Evolutionary conservation across 257 asterid species (phyloP), one percentile per base, ranked within the genome.

Genomic region (Solanum clarkiae): DNA sequence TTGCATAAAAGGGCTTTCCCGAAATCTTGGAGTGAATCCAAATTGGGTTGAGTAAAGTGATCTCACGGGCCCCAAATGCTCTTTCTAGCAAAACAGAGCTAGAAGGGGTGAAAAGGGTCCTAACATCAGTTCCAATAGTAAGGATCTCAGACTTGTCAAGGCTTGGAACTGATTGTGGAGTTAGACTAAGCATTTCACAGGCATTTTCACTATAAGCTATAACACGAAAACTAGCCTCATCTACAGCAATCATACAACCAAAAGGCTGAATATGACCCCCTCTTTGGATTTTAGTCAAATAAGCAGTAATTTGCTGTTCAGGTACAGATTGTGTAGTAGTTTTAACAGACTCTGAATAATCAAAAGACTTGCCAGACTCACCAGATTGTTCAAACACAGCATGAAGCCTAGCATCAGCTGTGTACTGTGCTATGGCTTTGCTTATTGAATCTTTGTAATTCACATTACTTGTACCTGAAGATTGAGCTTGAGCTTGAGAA

Each of bases 331-430:
- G 90, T 57, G 79, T 83, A 3, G 85, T 82, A 3, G 92, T 89
- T 84, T 86, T 90, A 45, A 94, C 86, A 24, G 95, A 91, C 86
- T 94, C 89, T 0, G 97, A 91, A 44, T 95, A 95, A 86, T 95
- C 97, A 86, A 95, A 95, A 10, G 94, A 91, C 85, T 90, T 93
- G 4, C 97, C 98, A 20, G 96, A 88, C 89, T 91, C 97, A 53
- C 97, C 97, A 17, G 98, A 91, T 82, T 91, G 97, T 86, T 95
- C 98, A 90, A 93, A 95, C 13, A 91, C 98, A 10, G 98, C 96
- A 86, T 95, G 98, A 51, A 95, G 92, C 49, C 93, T 90, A 2
- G 98, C 98, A 82, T 95, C 98, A 84, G 80, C 89, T 0, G 97
- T 91, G 94, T 91, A 95, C 89, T 95, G 98, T 10, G 94, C 94